Base-by-base conservation (phyloP, 108 stramenopile genomes). In the Chaetoceros muelleri region DNA sequence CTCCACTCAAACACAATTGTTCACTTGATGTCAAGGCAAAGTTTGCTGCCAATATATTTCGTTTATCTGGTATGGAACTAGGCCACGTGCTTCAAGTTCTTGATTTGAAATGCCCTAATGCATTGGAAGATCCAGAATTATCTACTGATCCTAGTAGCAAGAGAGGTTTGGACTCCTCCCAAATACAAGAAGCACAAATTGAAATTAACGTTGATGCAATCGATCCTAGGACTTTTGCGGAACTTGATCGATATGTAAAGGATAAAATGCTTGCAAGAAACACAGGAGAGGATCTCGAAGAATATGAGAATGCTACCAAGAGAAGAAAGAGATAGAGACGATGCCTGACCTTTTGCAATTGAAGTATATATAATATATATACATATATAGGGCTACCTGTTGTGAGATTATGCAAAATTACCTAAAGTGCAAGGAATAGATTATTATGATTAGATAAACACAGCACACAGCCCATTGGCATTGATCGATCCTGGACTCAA, bases 151-250 rank as follows among this genome's bases (percentile, higher is more conserved):
- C 18, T 1, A 27, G 55, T 30, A 53, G 45, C 20, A 60, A 65
- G 31, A 28, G 30, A 24, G 73, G 73, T 2, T 10, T 40, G 34
- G 74, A 64, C 57, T n/a, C n/a, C n/a, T n/a, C n/a, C n/a, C n/a
- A n/a, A n/a, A n/a, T n/a, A n/a, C n/a, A n/a, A n/a, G 70, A 71
- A 62, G 62, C 59, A 30, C 74, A 86, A 31, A 72, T 95, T 24
- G 92, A 95, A 75, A 80, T 96, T 46, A 93, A 95, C 61, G 71
- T 95, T 23, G 95, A 96, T 70, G 70, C 58, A 21, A 80, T 96
- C 10, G 78, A 84, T 8, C 46, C 81, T 2, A 57, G 72, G 2
- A 72, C 79, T n/a, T 96, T 96, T 71, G 70, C 62, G 45, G 75
- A 83, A 22, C 60, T 96, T 23, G 80, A 87, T 57, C 50, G 63